These are phyloP conservation scores for Blastobotrys terrestris DNA, from an alignment of 805 yeast genomes.

Conservation along the genomic window DNA sequence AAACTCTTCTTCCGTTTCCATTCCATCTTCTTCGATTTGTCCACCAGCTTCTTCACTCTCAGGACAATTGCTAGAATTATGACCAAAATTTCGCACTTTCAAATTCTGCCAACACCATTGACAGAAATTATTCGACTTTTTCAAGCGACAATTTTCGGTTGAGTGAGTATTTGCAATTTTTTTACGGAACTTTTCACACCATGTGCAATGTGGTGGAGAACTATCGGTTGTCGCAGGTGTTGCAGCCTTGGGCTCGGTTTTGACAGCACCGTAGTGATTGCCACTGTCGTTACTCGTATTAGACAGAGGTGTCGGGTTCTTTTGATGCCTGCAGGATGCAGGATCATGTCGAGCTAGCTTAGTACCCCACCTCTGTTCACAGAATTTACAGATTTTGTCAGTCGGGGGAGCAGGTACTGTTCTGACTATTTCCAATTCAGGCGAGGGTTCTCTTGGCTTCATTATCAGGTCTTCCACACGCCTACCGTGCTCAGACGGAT, in stretches of 20 bases:
- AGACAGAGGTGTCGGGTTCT: not conserved
- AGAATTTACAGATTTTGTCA: not conserved
- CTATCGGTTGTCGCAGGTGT: not conserved
- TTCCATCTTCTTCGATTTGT: not conserved
- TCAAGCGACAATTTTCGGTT: not conserved
- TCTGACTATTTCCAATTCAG: not conserved
- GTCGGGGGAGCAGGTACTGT: not conserved
- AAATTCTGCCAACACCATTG: not conserved
- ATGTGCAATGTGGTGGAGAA: not conserved
- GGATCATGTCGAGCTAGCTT: not conserved
- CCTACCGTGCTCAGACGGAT: not conserved
- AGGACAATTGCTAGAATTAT: not conserved
- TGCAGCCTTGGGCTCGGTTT: too few relatives aligned
- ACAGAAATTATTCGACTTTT: not conserved
- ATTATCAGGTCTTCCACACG: not conserved
- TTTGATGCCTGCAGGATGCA: not conserved
- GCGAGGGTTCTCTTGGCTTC: not conserved
- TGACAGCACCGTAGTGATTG: not conserved
- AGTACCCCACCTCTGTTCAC: not conserved
- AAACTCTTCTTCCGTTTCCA: not conserved
- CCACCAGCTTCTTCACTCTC: not conserved
- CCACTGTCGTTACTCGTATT: not conserved
- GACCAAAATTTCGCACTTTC: not conserved
- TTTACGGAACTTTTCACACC: not conserved
- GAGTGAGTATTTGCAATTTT: not conserved